Evolutionary conservation across 805 yeast species (phyloP).

Genomic region (Isabelozyma gotoi): DNA sequence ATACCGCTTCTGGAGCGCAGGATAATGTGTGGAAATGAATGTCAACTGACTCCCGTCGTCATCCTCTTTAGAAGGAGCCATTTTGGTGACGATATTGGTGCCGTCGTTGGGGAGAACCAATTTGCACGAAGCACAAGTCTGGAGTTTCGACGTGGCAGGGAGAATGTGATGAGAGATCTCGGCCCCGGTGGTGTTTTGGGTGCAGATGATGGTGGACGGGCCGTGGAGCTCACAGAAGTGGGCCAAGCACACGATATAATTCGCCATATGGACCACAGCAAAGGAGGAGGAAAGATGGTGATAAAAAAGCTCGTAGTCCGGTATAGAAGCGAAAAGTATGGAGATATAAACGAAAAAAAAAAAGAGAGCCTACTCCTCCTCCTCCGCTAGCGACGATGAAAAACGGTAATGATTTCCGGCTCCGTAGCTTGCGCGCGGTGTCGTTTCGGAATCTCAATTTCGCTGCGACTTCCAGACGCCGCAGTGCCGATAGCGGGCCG

Average conservation of each 20-base stretch:
- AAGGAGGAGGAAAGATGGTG: too few relatives aligned
- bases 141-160: constrained; percentile 42
- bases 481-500: constrained; percentile 1
- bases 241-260: constrained; percentile 55
- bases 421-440: constrained; percentile 11
- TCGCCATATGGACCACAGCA: constrained; percentile 18
- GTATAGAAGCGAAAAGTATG: background rate
- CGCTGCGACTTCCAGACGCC: constrained; percentile 3
- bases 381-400: constrained; percentile 4
- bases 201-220: constrained; percentile 63
- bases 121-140: constrained; percentile 60
- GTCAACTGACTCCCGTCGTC: constrained; percentile 10
- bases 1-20: constrained; percentile 47
- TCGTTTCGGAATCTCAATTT: constrained; percentile 15
- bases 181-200: constrained; percentile 40
- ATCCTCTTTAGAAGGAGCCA: constrained; percentile 7
- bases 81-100: constrained; percentile 12
- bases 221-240: constrained; percentile 83
- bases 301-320: background rate
- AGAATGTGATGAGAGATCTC: constrained; percentile 25
- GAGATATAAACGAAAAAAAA: too few relatives aligned
- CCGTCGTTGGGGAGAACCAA: constrained; percentile 46
- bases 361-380: background rate
- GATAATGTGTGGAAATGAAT: constrained; percentile 62
- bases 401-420: constrained; percentile 9